A percentile compares a stretch with the other conserved stretches of the same genome.
These are phyloP conservation scores for Trichoderma aggressivum DNA, from an alignment of 2,329 filamentous ascomycete species.

Conservation along the genomic window DNA sequence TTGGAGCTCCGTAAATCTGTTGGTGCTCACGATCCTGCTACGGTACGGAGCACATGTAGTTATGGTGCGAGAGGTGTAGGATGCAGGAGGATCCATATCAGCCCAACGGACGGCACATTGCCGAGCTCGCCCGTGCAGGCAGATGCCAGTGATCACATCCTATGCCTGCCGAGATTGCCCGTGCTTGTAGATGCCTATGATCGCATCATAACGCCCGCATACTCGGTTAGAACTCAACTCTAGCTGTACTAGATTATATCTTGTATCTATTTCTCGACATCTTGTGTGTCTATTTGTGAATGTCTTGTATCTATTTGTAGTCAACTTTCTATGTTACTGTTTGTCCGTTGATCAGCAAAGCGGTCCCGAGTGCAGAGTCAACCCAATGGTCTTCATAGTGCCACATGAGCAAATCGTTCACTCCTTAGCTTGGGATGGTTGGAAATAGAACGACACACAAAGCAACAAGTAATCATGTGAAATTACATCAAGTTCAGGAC, in stretches of 20 bases:
- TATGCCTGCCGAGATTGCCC: background rate
- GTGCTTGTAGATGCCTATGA: background rate
- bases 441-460: background rate
- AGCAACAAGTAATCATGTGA: background rate
- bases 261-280: background rate
- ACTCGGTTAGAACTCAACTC: background rate
- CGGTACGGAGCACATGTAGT: too few relatives aligned
- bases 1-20: background rate
- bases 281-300: background rate
- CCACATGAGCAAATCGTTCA: background rate
- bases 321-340: background rate
- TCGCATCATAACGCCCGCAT: background rate
- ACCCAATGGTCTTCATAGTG: background rate
- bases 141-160: background rate
- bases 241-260: background rate
- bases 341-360: background rate
- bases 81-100: background rate
- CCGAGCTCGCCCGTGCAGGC: background rate
- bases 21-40: background rate
- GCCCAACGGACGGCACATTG: background rate
- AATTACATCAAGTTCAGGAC: background rate
- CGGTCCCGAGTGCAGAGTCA: background rate
- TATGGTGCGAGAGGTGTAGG: background rate
- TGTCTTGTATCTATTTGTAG: background rate
- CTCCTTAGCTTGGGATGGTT: background rate